Evolutionary conservation across 2,329 filamentous ascomycete species (phyloP), one percentile per base, ranked within the genome.

Genomic region (Clarireedia monteithiana): DNA sequence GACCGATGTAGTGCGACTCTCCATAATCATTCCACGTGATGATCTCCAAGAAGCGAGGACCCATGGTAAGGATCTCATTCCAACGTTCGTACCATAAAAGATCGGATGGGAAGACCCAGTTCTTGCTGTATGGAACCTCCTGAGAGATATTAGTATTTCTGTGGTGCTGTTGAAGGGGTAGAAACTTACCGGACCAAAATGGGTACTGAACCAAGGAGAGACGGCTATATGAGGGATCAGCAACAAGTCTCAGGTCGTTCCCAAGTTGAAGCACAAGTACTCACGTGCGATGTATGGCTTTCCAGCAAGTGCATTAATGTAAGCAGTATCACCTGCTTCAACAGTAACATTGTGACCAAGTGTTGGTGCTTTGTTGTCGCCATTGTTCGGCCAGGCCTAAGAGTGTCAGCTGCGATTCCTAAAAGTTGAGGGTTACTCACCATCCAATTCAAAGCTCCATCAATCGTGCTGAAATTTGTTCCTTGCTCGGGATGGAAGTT

Each of bases 1-100:
- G 75, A 7, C 75, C 75, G 48, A 78, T 77, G 60, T 80, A 78
- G 61, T 79, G 75, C 1, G 75, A 72, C 60, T 80, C 77, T 5
- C 77, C 77, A 57, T 72, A 80, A 57, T 80, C 77, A 58, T 79
- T 79, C 75, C 64, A 73, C 10, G 75, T 74, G 17, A 76, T 62
- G 57, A 75, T 72, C 60, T 63, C 71, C 6, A 80, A 70, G 23
- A 73, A 74, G 34, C 73, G 69, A 0, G 78, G 75, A 10, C 68
- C 60, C 5, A 74, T 56, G 0, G 60, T 56, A 3, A 73, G 62
- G 49, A 75, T 69, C 52, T 74, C 65, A 47, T 73, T 68, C 74
- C 74, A 76, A 17, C 73, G 69, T 6, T 68, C 57, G 39, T 68
- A 72, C 61, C 69, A 72, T 10, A 73, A 66, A 9, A 69, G 59